Evolutionary conservation across 2,329 filamentous ascomycete species (phyloP), one percentile per base, ranked within the genome.

Genomic region (Botrytis fabae): DNA sequence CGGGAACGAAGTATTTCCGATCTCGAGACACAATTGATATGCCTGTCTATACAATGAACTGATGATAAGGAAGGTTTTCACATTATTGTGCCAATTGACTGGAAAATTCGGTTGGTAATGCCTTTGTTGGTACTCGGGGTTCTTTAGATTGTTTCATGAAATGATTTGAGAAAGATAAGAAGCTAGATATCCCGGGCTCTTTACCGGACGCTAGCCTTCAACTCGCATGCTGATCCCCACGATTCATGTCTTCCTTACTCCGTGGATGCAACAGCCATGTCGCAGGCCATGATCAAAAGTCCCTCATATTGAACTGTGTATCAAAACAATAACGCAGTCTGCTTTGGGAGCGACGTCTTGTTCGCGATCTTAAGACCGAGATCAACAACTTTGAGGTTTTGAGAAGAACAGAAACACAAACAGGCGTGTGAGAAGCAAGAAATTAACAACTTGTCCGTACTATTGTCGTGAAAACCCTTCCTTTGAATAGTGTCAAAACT

Each of bases 1-100:
- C 40, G 20, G 51, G 48, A 63, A 57, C 44, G 44, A 54, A 62
- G 71, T n/a, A 71, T 62, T 73, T 71, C 60, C 61, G 61, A 42
- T 32, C 38, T 74, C 61, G 25, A 68, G 48, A 2, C 28, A 42
- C 14, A 7, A 54, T 22, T 54, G 25, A 20, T 40, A 40, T 40
- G 38, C 25, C 20, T 42, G 14, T 35, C 35, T 28, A 14, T 22
- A n/a, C 42, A 40, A 7, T 54, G 10, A 28, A 40, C n/a, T 20
- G 16, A 22, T 22, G 46, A 68, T 51, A 51, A 40, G 32, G 28
- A 28, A 4, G 14, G n/a, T 14, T 40, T 51, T 38, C 63, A 51
- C n/a, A 35, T 38, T 25, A n/a, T 28, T 40, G 63, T n/a, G 25
- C 32, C 32, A 51, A 51, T 66, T 51, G 44, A 25, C 32, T 51